Evolutionary conservation across 441 rosid genomes (phyloP).

Genomic region (Populus hybrid): DNA sequence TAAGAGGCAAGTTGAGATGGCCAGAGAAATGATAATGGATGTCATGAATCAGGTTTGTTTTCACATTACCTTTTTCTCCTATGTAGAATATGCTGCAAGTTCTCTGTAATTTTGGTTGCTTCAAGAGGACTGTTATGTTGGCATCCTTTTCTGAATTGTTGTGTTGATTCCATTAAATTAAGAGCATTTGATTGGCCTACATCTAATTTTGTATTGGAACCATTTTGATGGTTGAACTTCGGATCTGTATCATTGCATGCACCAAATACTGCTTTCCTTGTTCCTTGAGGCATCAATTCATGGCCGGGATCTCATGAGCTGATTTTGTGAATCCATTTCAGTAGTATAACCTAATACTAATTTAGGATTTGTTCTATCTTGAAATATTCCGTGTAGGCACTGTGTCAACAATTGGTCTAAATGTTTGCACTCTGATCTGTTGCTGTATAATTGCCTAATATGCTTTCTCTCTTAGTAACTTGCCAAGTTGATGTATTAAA

Average conservation of each 20-base stretch:
- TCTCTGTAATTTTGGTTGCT: conserved; percentile 1
- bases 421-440: neutral
- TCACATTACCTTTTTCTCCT: conserved; percentile 7
- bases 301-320: neutral
- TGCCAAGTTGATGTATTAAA: neutral
- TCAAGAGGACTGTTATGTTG: neutral
- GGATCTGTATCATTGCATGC: neutral
- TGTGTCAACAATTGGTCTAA: neutral
- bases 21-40: conserved; percentile 73
- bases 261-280: neutral
- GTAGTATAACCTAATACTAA: neutral
- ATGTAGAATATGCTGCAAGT: neutral
- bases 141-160: neutral
- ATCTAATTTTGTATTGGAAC: conserved; percentile 3
- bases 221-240: neutral
- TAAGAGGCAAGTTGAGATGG: conserved; percentile 78
- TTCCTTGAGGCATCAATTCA: neutral
- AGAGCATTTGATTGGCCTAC: neutral
- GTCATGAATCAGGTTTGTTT: conserved; percentile 85
- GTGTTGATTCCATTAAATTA: neutral
- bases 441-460: neutral
- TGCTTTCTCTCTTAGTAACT: neutral
- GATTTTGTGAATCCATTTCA: neutral
- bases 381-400: neutral
- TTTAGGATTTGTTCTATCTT: neutral